Evolutionary conservation across 495 filamentous ascomycete species (phyloP), one percentile per base, ranked within the genome.

Genomic region (Sordaria brevicollis): DNA sequence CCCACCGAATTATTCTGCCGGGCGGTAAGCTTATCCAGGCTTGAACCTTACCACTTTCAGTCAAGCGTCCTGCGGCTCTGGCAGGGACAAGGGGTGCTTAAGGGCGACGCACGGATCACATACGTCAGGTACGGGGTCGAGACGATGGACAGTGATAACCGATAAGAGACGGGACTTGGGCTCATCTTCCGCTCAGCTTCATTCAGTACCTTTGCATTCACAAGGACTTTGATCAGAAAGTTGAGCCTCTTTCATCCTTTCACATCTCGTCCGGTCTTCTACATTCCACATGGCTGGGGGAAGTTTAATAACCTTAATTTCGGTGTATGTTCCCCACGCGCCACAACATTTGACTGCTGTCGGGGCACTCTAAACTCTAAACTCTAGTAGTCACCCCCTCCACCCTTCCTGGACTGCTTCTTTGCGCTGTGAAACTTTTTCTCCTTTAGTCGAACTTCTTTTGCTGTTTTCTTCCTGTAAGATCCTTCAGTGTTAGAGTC

Each of bases 391-490:
- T 75, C 67, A 1, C 5, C 57, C 6, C 35, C 57, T 29, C 71
- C 72, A 15, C 86, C 83, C 78, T 85, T 86, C 29, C 93, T 86
- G 69, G 82, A 85, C 31, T 84, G 85, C 79, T 98, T 98, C 82
- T 97, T 98, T 65, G 82, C 86, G 73, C 90, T 89, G 66, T 91
- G 91, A 34, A 83, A 73, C 80, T 96, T 97, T 81, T 97, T 98
- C 17, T 75, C 78, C 76, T 83, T 88, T 38, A 97, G 71, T 67
- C 93, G 83, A n/a, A 80, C 77, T 70, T 93, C 88, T 69, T 90
- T 92, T 68, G 90, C 90, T 21, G 86, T 83, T 67, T 89, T 89
- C 79, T 92, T 85, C 70, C 93, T 97, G 57, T 57, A 8, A 31
- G 49, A 29, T 5, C 13, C 49, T 31, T 17, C 29, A 31, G 15